Percentiles rank a stretch among this genome's conserved stretches.
These are phyloP conservation scores for Neurospora sp. DNA, from an alignment of 495 filamentous ascomycete genomes.

Conservation along the genomic window DNA sequence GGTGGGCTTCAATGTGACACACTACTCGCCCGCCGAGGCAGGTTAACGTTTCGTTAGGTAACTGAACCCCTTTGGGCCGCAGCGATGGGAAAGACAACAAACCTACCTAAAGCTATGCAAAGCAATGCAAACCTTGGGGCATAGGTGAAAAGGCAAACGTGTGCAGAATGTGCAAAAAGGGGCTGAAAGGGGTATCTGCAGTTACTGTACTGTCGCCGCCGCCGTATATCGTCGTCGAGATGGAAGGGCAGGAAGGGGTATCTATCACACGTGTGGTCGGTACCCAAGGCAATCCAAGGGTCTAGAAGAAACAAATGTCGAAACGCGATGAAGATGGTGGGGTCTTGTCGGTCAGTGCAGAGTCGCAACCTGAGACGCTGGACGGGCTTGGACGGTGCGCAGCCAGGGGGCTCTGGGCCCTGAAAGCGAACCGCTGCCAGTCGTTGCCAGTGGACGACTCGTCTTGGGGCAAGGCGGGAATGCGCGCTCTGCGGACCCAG, in stretches of 20 bases:
- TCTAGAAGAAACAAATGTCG: constrained; percentile 6
- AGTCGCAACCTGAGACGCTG: neutral
- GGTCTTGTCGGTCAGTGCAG: neutral
- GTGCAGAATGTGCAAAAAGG: neutral
- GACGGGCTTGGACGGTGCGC: neutral
- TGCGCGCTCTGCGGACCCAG: neutral
- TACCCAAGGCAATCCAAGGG: constrained; percentile 1
- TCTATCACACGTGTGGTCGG: neutral
- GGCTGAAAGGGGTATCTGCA: neutral
- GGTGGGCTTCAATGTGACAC: neutral
- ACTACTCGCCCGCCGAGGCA: neutral
- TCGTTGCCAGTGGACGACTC: neutral
- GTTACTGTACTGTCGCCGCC: neutral
- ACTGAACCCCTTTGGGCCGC: neutral
- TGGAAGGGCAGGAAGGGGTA: neutral
- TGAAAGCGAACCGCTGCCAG: neutral
- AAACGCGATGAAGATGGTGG: neutral
- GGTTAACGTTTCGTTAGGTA: neutral
- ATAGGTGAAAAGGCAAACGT: neutral
- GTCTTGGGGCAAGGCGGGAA: neutral
- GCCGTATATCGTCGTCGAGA: neutral
- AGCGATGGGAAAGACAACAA: neutral
- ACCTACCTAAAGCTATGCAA: neutral
- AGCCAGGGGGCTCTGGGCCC: neutral
- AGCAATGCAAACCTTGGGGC: neutral